Evolutionary conservation across 2,329 filamentous ascomycete genomes (phyloP), one percentile per base, ranked within the genome.

Genomic region (Aspergillus melleus): DNA sequence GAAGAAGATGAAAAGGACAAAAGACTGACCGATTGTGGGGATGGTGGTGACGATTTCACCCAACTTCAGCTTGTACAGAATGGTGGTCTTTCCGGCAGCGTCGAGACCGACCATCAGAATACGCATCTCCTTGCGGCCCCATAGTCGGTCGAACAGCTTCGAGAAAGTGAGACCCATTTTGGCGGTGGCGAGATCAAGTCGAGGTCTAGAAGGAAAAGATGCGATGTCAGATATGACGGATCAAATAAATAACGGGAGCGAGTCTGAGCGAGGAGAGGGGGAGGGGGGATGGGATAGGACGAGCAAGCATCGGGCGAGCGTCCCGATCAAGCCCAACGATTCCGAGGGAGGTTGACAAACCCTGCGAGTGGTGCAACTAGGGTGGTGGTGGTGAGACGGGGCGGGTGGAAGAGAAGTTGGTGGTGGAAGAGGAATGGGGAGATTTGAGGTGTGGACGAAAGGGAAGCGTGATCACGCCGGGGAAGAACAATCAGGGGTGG

Each of bases 71-170:
- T 99, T 99, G 86, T 99, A 99, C 72, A 99, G 89, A 77, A 99
- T 99, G 73, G 95, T 99, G 76, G 95, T 99, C 88, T 99, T 99
- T 90, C 95, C 95, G 80, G 95, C 95, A 75, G 95, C 95, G 81
- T 99, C 95, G 75, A 99, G 89, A 87, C 95, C 95, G 74, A 99
- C 93, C 95, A 99, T 99, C 82, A 99, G 82, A 84, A 99, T 97
- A 86, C 95, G 89, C 95, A 99, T 99, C 88, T 99, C 95, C 89
- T 98, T 98, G 90, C 96, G 96, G 77, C 94, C 92, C 90, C 92
- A 96, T 81, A 98, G 87, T 84, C 90, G 88, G 79, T 96, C 91
- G 81, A 98, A 95, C 77, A 98, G 80, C 87, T 95, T 96, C 75
- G 93, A 98, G 83, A 98, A 92, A 78, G 90, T 88, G 81, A 98